These are phyloP conservation scores for Bipolaris gigantea DNA, from an alignment of 2,329 filamentous ascomycete species.

Conservation along the genomic window DNA sequence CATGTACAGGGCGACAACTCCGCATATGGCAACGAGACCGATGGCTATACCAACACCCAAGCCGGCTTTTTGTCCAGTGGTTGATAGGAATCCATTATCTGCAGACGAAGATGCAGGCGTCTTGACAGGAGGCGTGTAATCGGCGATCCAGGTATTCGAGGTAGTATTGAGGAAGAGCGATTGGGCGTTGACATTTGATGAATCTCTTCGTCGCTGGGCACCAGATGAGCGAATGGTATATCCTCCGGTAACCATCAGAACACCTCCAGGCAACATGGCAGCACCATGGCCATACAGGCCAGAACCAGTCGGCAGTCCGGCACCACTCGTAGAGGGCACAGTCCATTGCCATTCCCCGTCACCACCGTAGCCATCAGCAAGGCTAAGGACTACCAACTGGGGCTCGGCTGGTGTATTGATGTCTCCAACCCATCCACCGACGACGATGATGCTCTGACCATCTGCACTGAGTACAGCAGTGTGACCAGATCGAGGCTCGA, in stretches of 20 bases:
- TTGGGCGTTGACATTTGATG: slow-evolving; percentile 46
- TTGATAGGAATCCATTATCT: slow-evolving; percentile 44
- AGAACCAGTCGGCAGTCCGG: slow-evolving; percentile 46
- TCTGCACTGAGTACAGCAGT: slow-evolving; percentile 80
- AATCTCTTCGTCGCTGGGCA: slow-evolving; percentile 42
- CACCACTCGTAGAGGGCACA: slow-evolving; percentile 56
- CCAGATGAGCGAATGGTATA: slow-evolving; percentile 53
- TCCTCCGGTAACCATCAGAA: slow-evolving; percentile 65
- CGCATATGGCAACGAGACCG: slow-evolving; percentile 47
- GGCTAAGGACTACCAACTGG: slow-evolving; percentile 74
- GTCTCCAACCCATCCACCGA: slow-evolving; percentile 93
- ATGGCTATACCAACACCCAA: slow-evolving; percentile 50
- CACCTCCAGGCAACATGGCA: slow-evolving; percentile 61
- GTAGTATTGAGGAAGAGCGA: slow-evolving; percentile 64
- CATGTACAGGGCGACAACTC: slow-evolving; percentile 50
- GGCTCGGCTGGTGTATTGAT: slow-evolving; percentile 74
- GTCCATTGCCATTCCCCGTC: slow-evolving; percentile 68
- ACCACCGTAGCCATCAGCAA: slow-evolving; percentile 72
- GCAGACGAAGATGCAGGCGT: slow-evolving; percentile 13
- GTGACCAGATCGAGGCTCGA: slow-evolving; percentile 87
- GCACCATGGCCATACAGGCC: slow-evolving; percentile 66
- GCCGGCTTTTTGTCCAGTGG: slow-evolving; percentile 50
- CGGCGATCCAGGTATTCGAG: slow-evolving; percentile 60
- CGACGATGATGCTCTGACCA: slow-evolving; percentile 73
- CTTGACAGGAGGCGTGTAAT: slow-evolving; percentile 56